Evolutionary conservation across 192 early-diverging fungal genomes (phyloP).

Genomic region (Pilaira anomala): DNA sequence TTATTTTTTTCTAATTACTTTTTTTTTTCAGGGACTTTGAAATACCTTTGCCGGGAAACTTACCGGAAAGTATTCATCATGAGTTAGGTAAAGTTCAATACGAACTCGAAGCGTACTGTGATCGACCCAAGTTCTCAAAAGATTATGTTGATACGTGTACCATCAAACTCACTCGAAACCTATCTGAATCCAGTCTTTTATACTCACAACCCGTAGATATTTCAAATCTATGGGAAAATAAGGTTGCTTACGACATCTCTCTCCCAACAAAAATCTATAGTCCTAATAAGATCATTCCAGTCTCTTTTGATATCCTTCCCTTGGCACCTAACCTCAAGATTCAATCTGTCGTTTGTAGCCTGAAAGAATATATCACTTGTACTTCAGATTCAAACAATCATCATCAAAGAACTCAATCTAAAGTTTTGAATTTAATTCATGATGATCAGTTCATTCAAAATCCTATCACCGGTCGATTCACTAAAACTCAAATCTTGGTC

Average conservation of each 20-base stretch:
- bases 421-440: background rate
- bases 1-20: background rate
- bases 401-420: constrained; percentile 6
- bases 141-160: constrained; percentile 35
- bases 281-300: constrained; percentile 48
- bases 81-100: constrained; percentile 51
- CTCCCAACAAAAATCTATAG: constrained; percentile 48
- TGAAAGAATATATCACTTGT: constrained; percentile 57
- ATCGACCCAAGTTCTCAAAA: constrained; percentile 48
- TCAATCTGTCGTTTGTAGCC: constrained; percentile 33
- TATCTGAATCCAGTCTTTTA: constrained; percentile 44
- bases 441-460: constrained; percentile 9
- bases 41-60: constrained; percentile 52
- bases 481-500: constrained; percentile 3
- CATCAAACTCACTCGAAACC: constrained; percentile 43
- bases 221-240: constrained; percentile 54
- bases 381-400: constrained; percentile 11
- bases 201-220: constrained; percentile 44
- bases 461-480: background rate
- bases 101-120: constrained; percentile 46
- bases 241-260: constrained; percentile 53
- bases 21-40: constrained; percentile 44
- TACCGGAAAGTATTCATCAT: constrained; percentile 54
- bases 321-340: constrained; percentile 45
- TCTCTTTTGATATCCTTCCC: constrained; percentile 46